A percentile compares a stretch with the other conserved stretches of the same genome.
phyloP scores from a whole-genome alignment of 257 asterid genomes.

The Solanum dulcamara region DNA sequence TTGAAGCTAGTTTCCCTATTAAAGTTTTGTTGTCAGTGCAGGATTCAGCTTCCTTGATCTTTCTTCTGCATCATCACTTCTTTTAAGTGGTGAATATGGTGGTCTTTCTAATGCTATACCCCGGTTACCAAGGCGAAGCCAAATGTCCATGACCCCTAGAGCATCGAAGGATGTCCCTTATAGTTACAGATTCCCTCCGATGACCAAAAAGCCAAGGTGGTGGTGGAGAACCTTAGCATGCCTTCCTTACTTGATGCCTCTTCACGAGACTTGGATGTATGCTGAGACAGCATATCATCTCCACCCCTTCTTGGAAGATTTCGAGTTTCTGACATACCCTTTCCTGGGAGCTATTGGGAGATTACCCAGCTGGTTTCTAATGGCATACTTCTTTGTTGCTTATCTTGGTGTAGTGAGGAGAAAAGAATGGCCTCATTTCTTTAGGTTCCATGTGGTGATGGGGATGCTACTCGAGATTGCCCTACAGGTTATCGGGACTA shows the following conservation, averaged over 20 bases:
- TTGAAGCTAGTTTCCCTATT: neutral
- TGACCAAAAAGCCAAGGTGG: constrained; percentile 77
- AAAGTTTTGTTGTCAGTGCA: constrained; percentile 7
- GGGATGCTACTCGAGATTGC: constrained; percentile 87
- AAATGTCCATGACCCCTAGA: constrained; percentile 18
- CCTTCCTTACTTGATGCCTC: constrained; percentile 82
- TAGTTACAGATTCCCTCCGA: constrained; percentile 60
- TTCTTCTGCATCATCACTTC: constrained; percentile 46
- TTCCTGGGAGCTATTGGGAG: constrained; percentile 53
- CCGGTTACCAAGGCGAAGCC: constrained; percentile 20
- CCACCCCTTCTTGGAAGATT: constrained; percentile 62
- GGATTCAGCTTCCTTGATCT: constrained; percentile 23
- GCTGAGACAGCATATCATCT: constrained; percentile 79
- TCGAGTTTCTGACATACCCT: constrained; percentile 62
- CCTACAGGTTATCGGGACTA: constrained; percentile 69
- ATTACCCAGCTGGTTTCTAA: constrained; percentile 77
- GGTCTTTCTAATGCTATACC: constrained; percentile 31
- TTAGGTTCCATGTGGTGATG: constrained; percentile 79
- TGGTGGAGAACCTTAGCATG: constrained; percentile 92
- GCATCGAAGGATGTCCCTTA: constrained; percentile 65
- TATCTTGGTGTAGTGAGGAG: constrained; percentile 84
- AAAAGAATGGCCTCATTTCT: constrained; percentile 95
- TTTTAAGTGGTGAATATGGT: constrained; percentile 44
- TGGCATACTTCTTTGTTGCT: constrained; percentile 77
- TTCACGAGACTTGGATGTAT: constrained; percentile 92